Evolutionary conservation across 345 rosid genomes (phyloP), one percentile per base, ranked within the genome.

Genomic region (Syzygium oleosum): DNA sequence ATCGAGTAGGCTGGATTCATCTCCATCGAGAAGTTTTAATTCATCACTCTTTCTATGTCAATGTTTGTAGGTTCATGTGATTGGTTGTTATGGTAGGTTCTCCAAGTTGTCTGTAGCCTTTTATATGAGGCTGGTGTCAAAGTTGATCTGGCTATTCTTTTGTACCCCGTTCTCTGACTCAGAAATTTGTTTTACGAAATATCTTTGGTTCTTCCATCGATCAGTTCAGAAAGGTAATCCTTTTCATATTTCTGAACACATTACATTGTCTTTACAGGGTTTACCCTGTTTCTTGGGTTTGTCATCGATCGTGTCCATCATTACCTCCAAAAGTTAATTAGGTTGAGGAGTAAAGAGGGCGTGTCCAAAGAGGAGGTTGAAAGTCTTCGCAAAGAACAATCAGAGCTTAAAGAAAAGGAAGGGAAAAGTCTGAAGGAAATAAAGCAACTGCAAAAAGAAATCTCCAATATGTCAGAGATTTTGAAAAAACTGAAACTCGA

Each of bases 231-330:
- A 52, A 49, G 23, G 51, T 46, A 78, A 7, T 9, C 38, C 55
- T 5, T 78, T 15, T 80, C 34, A 46, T 73, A 14, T 58, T 27
- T 87, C 56, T 88, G 87, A 89, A 80, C 63, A 63, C 83, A 78
- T 84, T 80, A 85, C 87, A 87, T 78, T 87, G 87, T 86, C 90
- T 68, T 89, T 94, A 93, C 93, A 97, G 99, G 98, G 84, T 97
- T 96, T 55, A 93, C 97, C 21, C 91, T 96, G 27, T 97, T 96
- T 87, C 98, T 97, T 2, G 99, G 99, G 54, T 97, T 97, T 91
- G 87, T 97, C 83, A 93, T 97, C 52, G 98, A 97, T 85, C 94
- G 99, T 1, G 90, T 92, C 92, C 99, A 97, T 87, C 96, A 95
- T 87, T 97, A 94, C 90, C 96, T 95, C 65, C 92, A 88, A 80